Conservation (phyloP, 306 rosid species). For the Luffa aegyptiaca region DNA sequence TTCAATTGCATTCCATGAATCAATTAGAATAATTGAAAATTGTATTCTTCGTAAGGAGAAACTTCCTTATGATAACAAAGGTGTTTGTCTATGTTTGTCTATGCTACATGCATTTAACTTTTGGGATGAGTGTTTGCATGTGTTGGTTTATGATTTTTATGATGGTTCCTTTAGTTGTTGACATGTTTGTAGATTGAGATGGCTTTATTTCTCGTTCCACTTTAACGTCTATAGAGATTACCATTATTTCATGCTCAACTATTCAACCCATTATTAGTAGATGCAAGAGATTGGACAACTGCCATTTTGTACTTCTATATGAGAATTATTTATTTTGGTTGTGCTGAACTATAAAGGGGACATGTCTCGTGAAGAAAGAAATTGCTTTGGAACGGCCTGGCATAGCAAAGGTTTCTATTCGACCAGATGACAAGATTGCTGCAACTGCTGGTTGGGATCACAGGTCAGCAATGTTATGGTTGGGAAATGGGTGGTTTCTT, state of each 20-base stretch:
- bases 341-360: slow-evolving; percentile 28
- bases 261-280: background rate
- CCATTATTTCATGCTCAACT: background rate
- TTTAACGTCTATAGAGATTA: background rate
- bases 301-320: background rate
- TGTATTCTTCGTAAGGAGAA: background rate
- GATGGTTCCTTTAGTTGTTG: background rate
- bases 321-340: background rate
- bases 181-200: background rate
- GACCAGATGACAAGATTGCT: slow-evolving; percentile 66
- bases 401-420: slow-evolving; percentile 66
- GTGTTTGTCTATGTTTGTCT: background rate
- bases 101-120: background rate
- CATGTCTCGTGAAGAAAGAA: slow-evolving; percentile 61
- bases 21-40: background rate
- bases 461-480: slow-evolving; percentile 36
- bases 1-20: background rate
- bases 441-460: slow-evolving; percentile 99
- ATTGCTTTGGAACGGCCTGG: slow-evolving; percentile 81
- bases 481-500: background rate
- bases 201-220: background rate
- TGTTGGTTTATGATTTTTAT: background rate
- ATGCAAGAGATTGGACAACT: background rate
- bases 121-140: background rate
- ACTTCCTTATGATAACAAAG: background rate